These are phyloP conservation scores for Alternaria panax DNA, from an alignment of 2,329 filamentous ascomycete genomes.

Conservation along the genomic window DNA sequence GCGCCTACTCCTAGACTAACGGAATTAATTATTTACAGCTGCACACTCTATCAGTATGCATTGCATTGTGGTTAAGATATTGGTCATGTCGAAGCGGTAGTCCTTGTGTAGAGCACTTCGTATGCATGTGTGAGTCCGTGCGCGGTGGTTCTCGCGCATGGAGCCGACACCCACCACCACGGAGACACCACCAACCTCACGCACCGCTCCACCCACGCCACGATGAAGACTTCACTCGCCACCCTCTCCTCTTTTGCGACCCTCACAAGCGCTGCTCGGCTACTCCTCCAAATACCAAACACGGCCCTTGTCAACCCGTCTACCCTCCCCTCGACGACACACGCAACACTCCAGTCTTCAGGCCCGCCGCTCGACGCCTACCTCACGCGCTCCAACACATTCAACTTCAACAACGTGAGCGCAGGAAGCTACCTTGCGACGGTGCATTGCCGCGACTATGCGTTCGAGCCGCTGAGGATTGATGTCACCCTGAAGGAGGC, in stretches of 20 bases:
- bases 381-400: constrained; percentile 72
- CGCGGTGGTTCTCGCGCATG: neutral
- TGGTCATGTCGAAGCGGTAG: neutral
- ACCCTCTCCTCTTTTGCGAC: constrained; percentile 53
- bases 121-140: neutral
- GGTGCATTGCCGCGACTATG: constrained; percentile 75
- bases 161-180: neutral
- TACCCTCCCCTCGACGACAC: constrained; percentile 63
- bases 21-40: neutral
- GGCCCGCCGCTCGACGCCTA: constrained; percentile 64
- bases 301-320: constrained; percentile 55
- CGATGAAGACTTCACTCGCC: constrained; percentile 46
- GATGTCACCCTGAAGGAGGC: constrained; percentile 64
- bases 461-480: constrained; percentile 80
- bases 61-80: no score
- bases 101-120: neutral
- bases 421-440: constrained; percentile 81
- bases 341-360: constrained; percentile 70
- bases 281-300: constrained; percentile 62
- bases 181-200: neutral
- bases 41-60: no score
- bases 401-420: constrained; percentile 77
- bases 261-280: constrained; percentile 51
- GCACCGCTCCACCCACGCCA: constrained; percentile 2
- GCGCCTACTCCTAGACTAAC: neutral